phyloP scores from a whole-genome alignment of 2,329 filamentous ascomycete genomes.

The Blastomyces parvus region DNA sequence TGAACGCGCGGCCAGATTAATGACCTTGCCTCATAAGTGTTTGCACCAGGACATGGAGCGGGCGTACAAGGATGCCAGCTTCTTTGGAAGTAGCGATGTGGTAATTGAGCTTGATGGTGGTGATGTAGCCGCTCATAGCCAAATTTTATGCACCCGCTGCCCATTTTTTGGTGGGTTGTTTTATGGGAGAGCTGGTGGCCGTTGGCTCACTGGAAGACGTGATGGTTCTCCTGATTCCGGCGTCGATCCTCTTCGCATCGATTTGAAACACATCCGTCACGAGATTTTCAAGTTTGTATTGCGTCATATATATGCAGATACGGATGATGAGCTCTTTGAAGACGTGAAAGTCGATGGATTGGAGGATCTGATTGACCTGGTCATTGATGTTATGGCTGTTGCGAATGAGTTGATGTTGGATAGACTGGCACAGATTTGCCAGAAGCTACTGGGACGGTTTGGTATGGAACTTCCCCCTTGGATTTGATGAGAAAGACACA shows the following conservation, averaged over 20 bases:
- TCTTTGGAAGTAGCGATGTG: slow-evolving; percentile 72
- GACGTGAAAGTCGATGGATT: slow-evolving; percentile 59
- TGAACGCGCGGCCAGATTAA: slow-evolving; percentile 67
- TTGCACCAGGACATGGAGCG: slow-evolving; percentile 60
- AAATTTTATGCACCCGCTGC: slow-evolving; percentile 70
- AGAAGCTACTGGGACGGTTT: slow-evolving; percentile 71
- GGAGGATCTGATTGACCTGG: slow-evolving; percentile 78
- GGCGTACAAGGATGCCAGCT: slow-evolving; percentile 58
- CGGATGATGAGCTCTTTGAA: slow-evolving; percentile 71
- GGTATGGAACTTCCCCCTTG: slow-evolving; percentile 35
- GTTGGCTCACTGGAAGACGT: slow-evolving; percentile 70
- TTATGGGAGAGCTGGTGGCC: slow-evolving; percentile 72
- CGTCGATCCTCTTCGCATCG: slow-evolving; percentile 54
- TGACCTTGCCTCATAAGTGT: slow-evolving; percentile 54
- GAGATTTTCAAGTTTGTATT: slow-evolving; percentile 70
- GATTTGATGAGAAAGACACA: slow-evolving; percentile 7
- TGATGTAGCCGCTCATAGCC: slow-evolving; percentile 61
- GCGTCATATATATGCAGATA: slow-evolving; percentile 72
- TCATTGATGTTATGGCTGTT: slow-evolving; percentile 80
- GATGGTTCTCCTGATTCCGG: slow-evolving; percentile 28
- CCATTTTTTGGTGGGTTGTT: slow-evolving; percentile 91
- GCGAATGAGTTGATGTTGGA: slow-evolving; percentile 96
- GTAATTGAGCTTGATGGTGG: slow-evolving; percentile 68
- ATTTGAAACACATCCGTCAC: slow-evolving; percentile 69
- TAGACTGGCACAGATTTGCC: slow-evolving; percentile 78